These are phyloP conservation scores for Adansonia gregorii DNA, from an alignment of 441 rosid species.

Conservation along the genomic window DNA sequence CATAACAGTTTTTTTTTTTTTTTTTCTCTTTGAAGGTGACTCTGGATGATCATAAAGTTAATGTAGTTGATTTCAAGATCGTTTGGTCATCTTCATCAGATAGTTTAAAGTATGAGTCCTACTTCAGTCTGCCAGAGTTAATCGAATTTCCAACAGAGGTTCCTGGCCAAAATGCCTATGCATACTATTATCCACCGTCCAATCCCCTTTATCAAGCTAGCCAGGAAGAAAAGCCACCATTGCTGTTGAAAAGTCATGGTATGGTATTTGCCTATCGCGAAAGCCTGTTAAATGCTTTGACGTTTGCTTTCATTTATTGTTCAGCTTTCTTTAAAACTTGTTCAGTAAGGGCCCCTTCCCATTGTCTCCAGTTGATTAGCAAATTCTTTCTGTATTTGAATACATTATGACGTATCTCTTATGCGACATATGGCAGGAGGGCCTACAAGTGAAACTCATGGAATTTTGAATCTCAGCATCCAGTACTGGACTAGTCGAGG, in stretches of 20 bases:
- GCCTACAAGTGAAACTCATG: constrained; percentile 76
- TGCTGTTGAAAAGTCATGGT: constrained; percentile 92
- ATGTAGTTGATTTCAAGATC: constrained; percentile 58
- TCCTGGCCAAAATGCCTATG: constrained; percentile 85
- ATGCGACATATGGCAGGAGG: constrained; percentile 56
- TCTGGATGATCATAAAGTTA: constrained; percentile 53
- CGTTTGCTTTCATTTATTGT: background rate
- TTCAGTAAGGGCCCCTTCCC: background rate
- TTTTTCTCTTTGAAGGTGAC: constrained; percentile 53
- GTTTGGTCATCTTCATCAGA: constrained; percentile 87
- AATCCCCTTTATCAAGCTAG: constrained; percentile 66
- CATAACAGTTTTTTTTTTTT: constrained; percentile 6
- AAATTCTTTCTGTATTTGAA: constrained; percentile 13
- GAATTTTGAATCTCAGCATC: constrained; percentile 66
- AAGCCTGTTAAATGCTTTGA: background rate
- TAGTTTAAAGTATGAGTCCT: constrained; percentile 58
- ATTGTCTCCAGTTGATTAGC: background rate
- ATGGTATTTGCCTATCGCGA: constrained; percentile 27
- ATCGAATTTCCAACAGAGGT: constrained; percentile 88
- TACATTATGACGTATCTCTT: background rate
- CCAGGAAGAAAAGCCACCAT: constrained; percentile 79
- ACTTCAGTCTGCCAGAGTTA: constrained; percentile 81
- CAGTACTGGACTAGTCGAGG: constrained; percentile 98
- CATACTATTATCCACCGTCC: constrained; percentile 80
- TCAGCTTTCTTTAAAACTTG: background rate